A percentile compares a stretch with the other conserved stretches of the same genome.
phyloP scores from a whole-genome alignment of 495 filamentous ascomycete species.

The Sphaerosporella brunnea region DNA sequence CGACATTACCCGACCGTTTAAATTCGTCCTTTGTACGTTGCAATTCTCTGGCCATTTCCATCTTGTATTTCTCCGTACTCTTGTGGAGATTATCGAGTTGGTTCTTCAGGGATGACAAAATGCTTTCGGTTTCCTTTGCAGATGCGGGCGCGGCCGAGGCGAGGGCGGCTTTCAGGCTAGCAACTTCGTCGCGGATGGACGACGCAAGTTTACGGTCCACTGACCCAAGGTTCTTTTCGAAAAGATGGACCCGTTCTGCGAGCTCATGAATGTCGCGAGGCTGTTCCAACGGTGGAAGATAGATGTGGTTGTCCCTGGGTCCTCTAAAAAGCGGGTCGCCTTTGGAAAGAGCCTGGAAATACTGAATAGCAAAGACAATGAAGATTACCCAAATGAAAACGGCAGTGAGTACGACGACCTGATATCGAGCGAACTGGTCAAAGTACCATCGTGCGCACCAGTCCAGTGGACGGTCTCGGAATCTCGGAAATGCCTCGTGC shows the following conservation, averaged over 20 bases:
- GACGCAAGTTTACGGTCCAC: not conserved
- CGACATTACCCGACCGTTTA: not conserved
- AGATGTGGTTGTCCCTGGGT: not conserved
- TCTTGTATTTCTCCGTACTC: not conserved
- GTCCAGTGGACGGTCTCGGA: not conserved
- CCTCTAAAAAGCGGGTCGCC: not conserved
- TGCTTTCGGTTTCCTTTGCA: not conserved
- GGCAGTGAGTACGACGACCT: not conserved
- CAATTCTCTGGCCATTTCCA: too few relatives aligned
- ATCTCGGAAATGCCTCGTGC: not conserved
- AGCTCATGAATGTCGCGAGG: conserved; percentile 13
- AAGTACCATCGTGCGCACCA: not conserved
- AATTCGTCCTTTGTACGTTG: too few relatives aligned
- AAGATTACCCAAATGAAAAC: not conserved
- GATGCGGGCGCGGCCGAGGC: not conserved
- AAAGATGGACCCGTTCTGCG: conserved; percentile 8
- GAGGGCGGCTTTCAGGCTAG: not conserved
- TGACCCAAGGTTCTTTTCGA: conserved; percentile 9
- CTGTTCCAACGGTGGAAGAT: not conserved
- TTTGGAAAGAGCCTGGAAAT: not conserved
- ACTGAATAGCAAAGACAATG: not conserved
- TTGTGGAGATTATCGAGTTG: not conserved
- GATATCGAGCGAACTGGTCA: not conserved
- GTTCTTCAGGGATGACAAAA: not conserved
- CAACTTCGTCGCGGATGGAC: not conserved